Evolutionary conservation across 495 filamentous ascomycete genomes (phyloP), one percentile per base, ranked within the genome.

Genomic region (Aspergillus sparsus): DNA sequence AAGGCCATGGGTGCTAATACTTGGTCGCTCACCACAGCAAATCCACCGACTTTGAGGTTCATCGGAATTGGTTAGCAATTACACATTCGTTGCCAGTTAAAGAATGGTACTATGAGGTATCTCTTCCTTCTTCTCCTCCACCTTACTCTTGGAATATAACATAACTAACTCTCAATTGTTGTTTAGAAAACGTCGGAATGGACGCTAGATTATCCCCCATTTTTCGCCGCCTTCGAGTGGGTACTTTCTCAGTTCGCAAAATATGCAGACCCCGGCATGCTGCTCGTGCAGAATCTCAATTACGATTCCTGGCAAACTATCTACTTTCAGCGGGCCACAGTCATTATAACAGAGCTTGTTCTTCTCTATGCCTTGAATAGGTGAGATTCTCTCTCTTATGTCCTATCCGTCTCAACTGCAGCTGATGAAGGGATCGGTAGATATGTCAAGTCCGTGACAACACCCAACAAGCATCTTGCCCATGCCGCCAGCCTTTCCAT

Each of bases 41-140:
- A 80, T 97, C 94, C n/a, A 98, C 93, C 61, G 94, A 98, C 71
- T 98, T 97, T 66, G 94, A 98, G 71, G 94, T 97, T 54, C 94
- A 98, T 74, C 88, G 94, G 55, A 98, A 97, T 76, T 98, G 94
- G 94, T 83, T 98, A 33, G 93, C 94, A 55, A 89, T 97, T 55
- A 96, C 94, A 3, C 82, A 95, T 75, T 96, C 89, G 31, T 79
- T 96, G 35, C 91, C 94, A 1, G 78, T 92, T 37, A 83, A 89
- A 77, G 82, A 94, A 68, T 98, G 93, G 93, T 97, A 97, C 77
- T 94, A 87, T 66, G 94, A 98, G 77, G 85, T 88, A 77, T 57
- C 68, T 58, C 44, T 47, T 13, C 10, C 41, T 47, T 18, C 46
- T 27, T 27, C 47, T 52, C 54, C 45, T 31, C 33, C 5, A n/a